Percentiles rank a stretch among this genome's conserved stretches.
Evolutionary conservation across 768 basidiomycete genomes (phyloP).

Genomic region (Saitozyma podzolica): DNA sequence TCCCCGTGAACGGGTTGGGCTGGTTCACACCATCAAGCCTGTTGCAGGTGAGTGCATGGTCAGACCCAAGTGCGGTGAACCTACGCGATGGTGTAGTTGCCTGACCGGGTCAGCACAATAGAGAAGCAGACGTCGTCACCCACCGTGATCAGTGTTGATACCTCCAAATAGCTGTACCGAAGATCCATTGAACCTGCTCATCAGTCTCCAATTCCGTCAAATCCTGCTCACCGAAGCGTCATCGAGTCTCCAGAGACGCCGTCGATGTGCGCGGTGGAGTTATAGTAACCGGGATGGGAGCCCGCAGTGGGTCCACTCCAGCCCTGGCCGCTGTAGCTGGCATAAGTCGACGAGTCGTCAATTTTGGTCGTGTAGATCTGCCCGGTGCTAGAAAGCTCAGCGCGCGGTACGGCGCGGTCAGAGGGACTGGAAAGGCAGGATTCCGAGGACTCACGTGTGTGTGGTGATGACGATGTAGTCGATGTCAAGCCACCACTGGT

Average conservation of each 20-base stretch:
- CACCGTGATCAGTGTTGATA: constrained; percentile 18
- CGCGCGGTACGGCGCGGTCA: neutral
- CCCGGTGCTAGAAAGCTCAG: neutral
- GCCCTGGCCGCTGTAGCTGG: constrained; percentile 17
- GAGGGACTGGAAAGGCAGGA: neutral
- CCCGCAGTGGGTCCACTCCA: constrained; percentile 4
- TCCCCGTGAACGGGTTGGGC: constrained; percentile 9
- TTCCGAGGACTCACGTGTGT: constrained; percentile 13
- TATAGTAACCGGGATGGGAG: constrained; percentile 14
- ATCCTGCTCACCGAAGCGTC: constrained; percentile 7
- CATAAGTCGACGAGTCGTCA: constrained; percentile 24
- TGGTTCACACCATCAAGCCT: neutral
- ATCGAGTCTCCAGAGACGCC: constrained; percentile 11
- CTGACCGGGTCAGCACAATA: constrained; percentile 20
- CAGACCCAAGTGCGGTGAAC: neutral
- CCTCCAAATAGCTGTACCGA: constrained; percentile 22
- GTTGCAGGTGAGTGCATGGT: neutral
- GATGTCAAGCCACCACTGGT: constrained; percentile 31
- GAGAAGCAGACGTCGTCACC: no score
- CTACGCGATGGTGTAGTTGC: neutral
- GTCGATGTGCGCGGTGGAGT: constrained; percentile 20
- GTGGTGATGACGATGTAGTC: constrained; percentile 31
- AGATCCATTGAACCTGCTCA: constrained; percentile 32
- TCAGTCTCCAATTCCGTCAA: neutral
- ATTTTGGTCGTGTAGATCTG: constrained; percentile 20